Evolutionary conservation across 2,329 filamentous ascomycete genomes (phyloP), one percentile per base, ranked within the genome.

Genomic region (Ceratocystis papillata): DNA sequence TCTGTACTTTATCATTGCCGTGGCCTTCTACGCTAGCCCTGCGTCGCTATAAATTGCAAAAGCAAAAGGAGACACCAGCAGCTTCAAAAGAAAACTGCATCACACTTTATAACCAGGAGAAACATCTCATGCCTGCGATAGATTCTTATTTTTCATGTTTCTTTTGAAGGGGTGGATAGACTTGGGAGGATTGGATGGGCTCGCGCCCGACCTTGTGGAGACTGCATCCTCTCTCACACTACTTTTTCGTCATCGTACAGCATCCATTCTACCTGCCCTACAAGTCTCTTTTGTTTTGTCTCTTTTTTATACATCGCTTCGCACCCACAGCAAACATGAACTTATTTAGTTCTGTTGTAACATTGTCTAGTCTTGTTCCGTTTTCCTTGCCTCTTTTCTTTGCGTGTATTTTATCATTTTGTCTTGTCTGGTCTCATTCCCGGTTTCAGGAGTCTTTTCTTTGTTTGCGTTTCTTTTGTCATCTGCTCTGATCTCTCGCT

Each of bases 11-110:
- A 85, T 85, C 70, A 85, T 85, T 68, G 83, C 83, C 3, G 74
- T 85, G 44, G 82, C 83, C 17, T 85, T 85, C 72, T 85, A 80
- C 71, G 81, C 80, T 66, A 82, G 79, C 15, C 82, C 82, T 6
- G 0, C 63, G 44, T 60, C 63, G 62, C 50, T 75, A 73, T 65
- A 63, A 46, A 44, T 30, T 15, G 15, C 20, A 8, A 6, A 33
- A 33, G 30, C 53, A n/a, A 17, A 57, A 33, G 5, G 20, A 12
- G 2, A 20, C 28, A 59, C 7, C 4, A 25, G n/a, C 20, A 30
- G 7, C 10, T 28, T n/a, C 28, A 37, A 8, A 28, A 25, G 30
- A 53, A 53, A 28, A 53, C 37, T 1, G 3, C 12, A 15, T 41
- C 12, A 4, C 12, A 41, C 37, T 41, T 41, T 41, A 41, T 41